phyloP scores from a whole-genome alignment of 2,329 filamentous ascomycete species.

The Ceratocystis cubensis region DNA sequence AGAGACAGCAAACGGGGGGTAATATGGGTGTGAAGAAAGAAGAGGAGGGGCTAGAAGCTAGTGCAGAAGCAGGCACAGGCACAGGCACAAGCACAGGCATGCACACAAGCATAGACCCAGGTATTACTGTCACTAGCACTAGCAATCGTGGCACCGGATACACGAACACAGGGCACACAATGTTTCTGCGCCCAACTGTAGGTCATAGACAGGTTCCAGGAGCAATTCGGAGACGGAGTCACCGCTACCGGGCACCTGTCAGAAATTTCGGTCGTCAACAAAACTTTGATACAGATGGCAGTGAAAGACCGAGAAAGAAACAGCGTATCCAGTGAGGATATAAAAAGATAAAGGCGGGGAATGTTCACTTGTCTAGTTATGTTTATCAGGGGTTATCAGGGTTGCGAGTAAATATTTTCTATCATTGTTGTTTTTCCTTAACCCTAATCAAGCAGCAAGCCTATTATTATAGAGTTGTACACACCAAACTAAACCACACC shows the following conservation, averaged over 20 bases:
- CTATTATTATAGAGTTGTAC: no score
- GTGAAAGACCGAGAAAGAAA: background rate
- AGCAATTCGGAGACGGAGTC: background rate
- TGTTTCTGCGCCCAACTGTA: background rate
- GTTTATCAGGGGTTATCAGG: no score
- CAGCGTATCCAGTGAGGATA: background rate
- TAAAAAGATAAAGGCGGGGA: background rate
- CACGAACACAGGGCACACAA: background rate
- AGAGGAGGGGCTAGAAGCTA: background rate
- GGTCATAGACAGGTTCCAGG: background rate
- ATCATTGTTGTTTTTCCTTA: background rate
- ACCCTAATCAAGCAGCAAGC: background rate
- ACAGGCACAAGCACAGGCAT: background rate
- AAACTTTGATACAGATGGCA: background rate
- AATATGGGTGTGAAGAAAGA: no score
- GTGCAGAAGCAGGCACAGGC: background rate
- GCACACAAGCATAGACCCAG: background rate
- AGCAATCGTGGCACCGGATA: background rate
- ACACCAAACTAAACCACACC: background rate
- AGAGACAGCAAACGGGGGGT: background rate
- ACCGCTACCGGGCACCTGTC: background rate
- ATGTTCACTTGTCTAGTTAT: background rate
- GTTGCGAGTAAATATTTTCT: no score
- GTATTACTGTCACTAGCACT: background rate
- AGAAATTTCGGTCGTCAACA: background rate